Base-by-base conservation (phyloP, 2,329 filamentous ascomycete species). In the Ambrosiella cleistominuta region DNA sequence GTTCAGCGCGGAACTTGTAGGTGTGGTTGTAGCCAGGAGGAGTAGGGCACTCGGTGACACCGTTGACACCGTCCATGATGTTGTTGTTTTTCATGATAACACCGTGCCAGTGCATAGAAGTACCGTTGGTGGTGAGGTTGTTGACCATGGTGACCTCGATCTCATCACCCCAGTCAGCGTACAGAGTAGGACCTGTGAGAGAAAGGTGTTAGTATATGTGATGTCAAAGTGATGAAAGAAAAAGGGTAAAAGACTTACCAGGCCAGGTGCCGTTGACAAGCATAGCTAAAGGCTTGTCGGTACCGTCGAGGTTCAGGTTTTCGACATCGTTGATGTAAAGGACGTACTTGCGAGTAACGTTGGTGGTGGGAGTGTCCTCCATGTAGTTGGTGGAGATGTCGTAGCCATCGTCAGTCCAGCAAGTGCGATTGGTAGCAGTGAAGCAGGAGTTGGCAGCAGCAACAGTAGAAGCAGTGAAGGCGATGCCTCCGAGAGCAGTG, bases 101-200 rank as follows among this genome's bases (percentile, higher is more conserved):
- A 7, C 74, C 75, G 59, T 77, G 75, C 74, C 74, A 77, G 63
- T 77, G 75, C 36, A 77, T 67, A 0, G 71, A 70, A 0, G 72
- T 74, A 27, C 68, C 68, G 62, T 71, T 72, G 38, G 65, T 68
- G 12, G 72, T 73, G 1, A 86, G 74, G n/a, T 78, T 73, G 67
- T 88, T 88, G 68, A 78, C 74, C 59, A 86, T 77, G 27, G 79
- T 79, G 54, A 86, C 75, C 53, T 82, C 68, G 39, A 77, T 68
- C 6, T 62, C 66, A 61, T 79, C 75, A 37, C 75, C 76, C 74
- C 75, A 78, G 58, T 77, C 61, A 13, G 62, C 62, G 17, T 57
- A 55, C 40, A 63, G 51, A 17, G 59, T 61, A 49, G 62, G 62
- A 13, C 60, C 60, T 61, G 42, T 15, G 19, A 36, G 6, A 5